Base-by-base conservation (phyloP, 2,329 filamentous ascomycete species). In the Fusarium pseudocircinatum region DNA sequence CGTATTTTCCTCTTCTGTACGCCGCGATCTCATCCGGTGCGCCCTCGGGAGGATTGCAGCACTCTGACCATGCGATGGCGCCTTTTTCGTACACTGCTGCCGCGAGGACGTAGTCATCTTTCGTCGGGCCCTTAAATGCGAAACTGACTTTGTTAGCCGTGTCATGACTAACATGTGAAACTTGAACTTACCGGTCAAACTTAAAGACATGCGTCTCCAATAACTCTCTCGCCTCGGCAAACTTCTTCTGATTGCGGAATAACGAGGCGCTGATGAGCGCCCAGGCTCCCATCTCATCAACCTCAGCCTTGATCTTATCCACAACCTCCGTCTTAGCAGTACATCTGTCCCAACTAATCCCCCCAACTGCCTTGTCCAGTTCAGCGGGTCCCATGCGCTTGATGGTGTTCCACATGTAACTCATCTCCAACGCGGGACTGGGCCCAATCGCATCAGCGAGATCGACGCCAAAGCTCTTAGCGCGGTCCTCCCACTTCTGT, bases 391-490 rank as follows among this genome's bases (percentile, higher is more conserved):
- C 85, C 94, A 97, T 97, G 61, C 94, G 90, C 82, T 94, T 96
- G 76, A 90, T 91, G 1, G 95, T 96, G 78, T 94, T 95, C 95
- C 95, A 98, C 77, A 98, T 90, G 81, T 96, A 97, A 18, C 93
- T 91, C 93, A 98, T 97, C 84, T 98, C 96, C 77, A 95, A 90
- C 2, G 94, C 85, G 0, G 96, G 96, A 67, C 91, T 93, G 7
- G 94, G 87, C 0, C 95, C 95, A 14, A 97, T 87, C 0, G 93
- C 95, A 75, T 98, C 96, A 4, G 93, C 88, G 7, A 98, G 85
- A 53, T 92, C 88, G 37, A 94, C 83, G 4, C 87, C 85, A 81
- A 91, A 88, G 50, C 88, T 85, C 78, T 91, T 92, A 8, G 93
- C 91, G 28, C 94, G 88, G 36, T 91, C 90, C 78, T 97, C 92